Evolutionary conservation across 345 rosid genomes (phyloP).

Genomic region (Populus alba): DNA sequence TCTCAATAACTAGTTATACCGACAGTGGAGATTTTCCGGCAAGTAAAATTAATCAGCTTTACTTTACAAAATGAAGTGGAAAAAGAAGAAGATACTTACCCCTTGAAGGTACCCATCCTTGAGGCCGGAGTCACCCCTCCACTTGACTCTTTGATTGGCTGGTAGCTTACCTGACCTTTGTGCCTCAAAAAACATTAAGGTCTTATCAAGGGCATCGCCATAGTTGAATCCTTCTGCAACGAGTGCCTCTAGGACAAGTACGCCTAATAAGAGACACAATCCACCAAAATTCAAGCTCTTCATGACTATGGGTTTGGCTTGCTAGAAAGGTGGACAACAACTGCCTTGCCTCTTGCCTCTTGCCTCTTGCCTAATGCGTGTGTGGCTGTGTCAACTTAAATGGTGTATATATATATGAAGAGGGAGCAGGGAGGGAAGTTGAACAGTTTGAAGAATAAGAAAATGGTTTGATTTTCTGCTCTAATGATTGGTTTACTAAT

Average conservation of each 20-base stretch:
- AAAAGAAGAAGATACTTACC: not conserved
- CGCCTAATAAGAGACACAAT: conserved; percentile 23
- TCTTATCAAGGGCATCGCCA: conserved; percentile 27
- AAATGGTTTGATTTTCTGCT: not conserved
- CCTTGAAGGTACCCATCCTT: conserved; percentile 21
- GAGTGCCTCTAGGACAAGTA: conserved; percentile 19
- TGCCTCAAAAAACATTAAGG: conserved; percentile 18
- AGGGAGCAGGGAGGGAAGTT: not conserved
- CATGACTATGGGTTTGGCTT: not conserved
- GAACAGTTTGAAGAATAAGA: not conserved
- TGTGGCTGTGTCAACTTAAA: too few species aligned
- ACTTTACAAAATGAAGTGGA: not conserved
- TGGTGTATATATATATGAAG: conserved; percentile 10
- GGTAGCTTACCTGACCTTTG: conserved; percentile 25
- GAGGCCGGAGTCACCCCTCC: conserved; percentile 24
- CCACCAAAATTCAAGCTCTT: conserved; percentile 20
- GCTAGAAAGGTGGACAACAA: not conserved
- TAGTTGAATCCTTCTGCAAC: conserved; percentile 22
- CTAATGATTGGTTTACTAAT: conserved; percentile 3
- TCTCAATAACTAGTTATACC: not conserved
- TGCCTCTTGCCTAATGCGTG: not conserved
- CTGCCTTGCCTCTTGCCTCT: not conserved
- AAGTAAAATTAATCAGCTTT: not conserved
- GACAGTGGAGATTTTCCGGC: not conserved
- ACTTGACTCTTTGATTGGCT: conserved; percentile 13